These are phyloP conservation scores for Cordyceps cateniannulata DNA, from an alignment of 2,329 filamentous ascomycete species.

Conservation along the genomic window DNA sequence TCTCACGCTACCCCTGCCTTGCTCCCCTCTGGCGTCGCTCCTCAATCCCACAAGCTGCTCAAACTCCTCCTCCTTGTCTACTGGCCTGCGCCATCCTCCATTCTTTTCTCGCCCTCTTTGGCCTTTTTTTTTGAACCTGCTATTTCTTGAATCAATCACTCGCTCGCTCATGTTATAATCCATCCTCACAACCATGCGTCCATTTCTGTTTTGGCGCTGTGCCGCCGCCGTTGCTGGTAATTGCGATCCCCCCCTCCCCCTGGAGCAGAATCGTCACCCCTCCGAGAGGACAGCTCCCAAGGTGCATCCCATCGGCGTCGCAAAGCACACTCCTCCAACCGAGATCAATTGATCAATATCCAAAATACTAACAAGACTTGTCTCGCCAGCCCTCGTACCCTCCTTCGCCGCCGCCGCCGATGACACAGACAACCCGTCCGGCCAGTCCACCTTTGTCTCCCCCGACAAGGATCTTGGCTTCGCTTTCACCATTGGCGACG, in stretches of 20 bases:
- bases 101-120: not conserved
- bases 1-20: not conserved
- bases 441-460: slow-evolving; percentile 39
- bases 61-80: not conserved
- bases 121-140: not conserved
- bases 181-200: slow-evolving; percentile 1
- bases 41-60: not conserved
- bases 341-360: not conserved
- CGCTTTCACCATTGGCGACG: slow-evolving; percentile 42
- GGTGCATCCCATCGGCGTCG: not conserved
- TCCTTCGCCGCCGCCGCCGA: slow-evolving; percentile 20
- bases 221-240: slow-evolving; percentile 10
- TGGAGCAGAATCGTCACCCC: not conserved
- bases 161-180: slow-evolving; percentile 5
- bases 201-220: slow-evolving; percentile 9
- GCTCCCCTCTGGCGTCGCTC: not conserved
- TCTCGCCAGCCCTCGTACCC: slow-evolving; percentile 14
- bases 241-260: not conserved
- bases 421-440: slow-evolving; percentile 22
- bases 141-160: not conserved
- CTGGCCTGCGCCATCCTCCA: not conserved
- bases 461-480: slow-evolving; percentile 40
- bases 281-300: not conserved
- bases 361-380: not conserved
- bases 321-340: not conserved